These are phyloP conservation scores for Yamadazyma epiphylla DNA, from an alignment of 1,139 yeast genomes.

Conservation along the genomic window DNA sequence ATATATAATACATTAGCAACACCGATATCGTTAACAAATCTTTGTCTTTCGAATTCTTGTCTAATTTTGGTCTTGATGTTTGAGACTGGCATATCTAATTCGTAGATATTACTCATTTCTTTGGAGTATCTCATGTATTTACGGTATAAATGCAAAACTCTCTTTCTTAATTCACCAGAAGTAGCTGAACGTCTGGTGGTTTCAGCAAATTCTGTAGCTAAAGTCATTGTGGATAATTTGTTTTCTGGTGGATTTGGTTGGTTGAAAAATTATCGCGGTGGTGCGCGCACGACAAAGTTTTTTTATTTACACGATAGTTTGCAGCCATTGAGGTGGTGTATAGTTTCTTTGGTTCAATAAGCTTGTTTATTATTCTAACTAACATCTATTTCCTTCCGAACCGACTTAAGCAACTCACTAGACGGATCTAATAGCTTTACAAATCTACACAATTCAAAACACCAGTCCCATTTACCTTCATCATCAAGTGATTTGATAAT, in stretches of 20 bases:
- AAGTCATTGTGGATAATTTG: constrained; percentile 37
- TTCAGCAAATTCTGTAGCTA: constrained; percentile 82
- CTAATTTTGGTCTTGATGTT: constrained; percentile 78
- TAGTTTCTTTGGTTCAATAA: too few species aligned
- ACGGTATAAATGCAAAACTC: constrained; percentile 72
- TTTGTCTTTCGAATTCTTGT: constrained; percentile 84
- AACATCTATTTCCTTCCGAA: constrained; percentile 9
- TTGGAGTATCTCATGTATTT: constrained; percentile 62
- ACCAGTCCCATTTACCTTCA: constrained; percentile 40
- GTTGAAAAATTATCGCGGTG: constrained; percentile 4
- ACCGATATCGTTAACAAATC: constrained; percentile 65
- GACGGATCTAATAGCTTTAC: constrained; percentile 41
- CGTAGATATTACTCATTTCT: constrained; percentile 66
- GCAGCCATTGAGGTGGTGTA: too few species aligned
- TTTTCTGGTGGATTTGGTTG: constrained; percentile 11
- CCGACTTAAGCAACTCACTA: constrained; percentile 22
- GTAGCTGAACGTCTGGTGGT: constrained; percentile 68
- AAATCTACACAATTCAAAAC: constrained; percentile 44
- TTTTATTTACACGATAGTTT: not conserved
- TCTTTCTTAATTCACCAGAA: constrained; percentile 56
- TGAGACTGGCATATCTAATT: constrained; percentile 80
- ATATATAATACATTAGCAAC: constrained; percentile 66
- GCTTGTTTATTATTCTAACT: too few species aligned
- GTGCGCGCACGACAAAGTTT: not conserved
- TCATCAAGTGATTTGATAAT: constrained; percentile 32